Base-by-base conservation (phyloP, 1,139 yeast genomes). In the Kazachstania sp. region DNA sequence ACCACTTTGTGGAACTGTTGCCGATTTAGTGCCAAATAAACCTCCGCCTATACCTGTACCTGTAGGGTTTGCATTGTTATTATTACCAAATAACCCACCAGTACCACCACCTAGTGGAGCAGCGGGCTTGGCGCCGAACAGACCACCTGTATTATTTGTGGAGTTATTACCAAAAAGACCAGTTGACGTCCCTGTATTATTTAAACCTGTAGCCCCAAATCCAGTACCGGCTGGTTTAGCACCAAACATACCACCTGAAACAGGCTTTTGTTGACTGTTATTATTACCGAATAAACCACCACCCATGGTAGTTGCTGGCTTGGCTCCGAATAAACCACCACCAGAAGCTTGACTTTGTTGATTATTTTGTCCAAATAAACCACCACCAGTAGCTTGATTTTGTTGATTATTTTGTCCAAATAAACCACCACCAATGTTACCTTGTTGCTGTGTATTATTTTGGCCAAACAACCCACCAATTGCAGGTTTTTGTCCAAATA, bases 321-420 rank as follows among this genome's bases (percentile, higher is more conserved):
- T 31, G 59, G 55, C 1, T 74, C 76, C 55, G 68, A 69, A 39
- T 15, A 39, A 18, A n/a, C 8, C 67, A 63, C 12, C 71, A 71
- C 8, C 8, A 9, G 3, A 7, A 23, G 9, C 5, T 23, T 23
- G 28, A 9, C 8, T 23, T 23, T 51, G 56, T 19, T 45, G 41
- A 23, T 35, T 45, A 28, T 41, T 45, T 35, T 44, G 45, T 4
- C 49, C 51, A 44, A 48, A 48, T 12, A 48, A 35, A 16, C 51
- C 52, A 26, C 48, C 49, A 18, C 26, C 18, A 5, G 26, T 5
- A 16, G n/a, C n/a, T 49, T 46, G 31, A 39, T 28, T 34, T 30
- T 23, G 35, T n/a, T 19, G n/a, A 20, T 57, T 45, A 34, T 57
- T 59, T 39, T 50, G 48, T 13, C 68, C 69, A 51, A 68, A 65